Percentiles rank a stretch among this genome's conserved stretches.
These are phyloP conservation scores for Chenopodium suecicum DNA, from an alignment of 148 eudicot species.

Conservation along the genomic window DNA sequence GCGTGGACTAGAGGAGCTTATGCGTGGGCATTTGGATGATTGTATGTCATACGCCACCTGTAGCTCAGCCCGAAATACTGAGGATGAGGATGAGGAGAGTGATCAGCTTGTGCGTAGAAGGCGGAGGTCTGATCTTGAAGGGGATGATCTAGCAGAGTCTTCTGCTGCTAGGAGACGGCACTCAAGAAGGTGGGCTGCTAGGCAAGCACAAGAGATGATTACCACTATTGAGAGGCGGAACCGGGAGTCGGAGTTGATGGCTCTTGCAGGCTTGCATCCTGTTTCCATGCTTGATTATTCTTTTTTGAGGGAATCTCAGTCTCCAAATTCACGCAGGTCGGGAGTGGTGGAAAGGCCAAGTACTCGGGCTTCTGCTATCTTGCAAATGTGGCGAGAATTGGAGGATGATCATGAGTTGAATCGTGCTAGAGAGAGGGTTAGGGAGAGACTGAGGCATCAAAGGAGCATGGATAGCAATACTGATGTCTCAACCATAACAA, in stretches of 20 bases:
- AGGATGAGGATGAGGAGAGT: constrained; percentile 77
- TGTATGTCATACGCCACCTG: constrained; percentile 87
- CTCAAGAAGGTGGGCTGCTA: constrained; percentile 88
- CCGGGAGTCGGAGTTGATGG: constrained; percentile 92
- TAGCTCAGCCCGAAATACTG: constrained; percentile 66
- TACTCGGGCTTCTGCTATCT: constrained; percentile 68
- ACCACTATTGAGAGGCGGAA: constrained; percentile 94
- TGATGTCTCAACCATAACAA: constrained; percentile 53
- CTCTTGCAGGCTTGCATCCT: constrained; percentile 88
- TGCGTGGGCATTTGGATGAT: constrained; percentile 81
- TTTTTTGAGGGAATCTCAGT: constrained; percentile 79
- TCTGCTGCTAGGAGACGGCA: constrained; percentile 94
- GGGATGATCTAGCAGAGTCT: constrained; percentile 92
- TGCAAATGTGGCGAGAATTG: constrained; percentile 98
- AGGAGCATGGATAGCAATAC: constrained; percentile 59
- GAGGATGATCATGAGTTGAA: constrained; percentile 77
- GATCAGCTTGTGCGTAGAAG: constrained; percentile 87
- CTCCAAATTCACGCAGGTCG: constrained; percentile 72
- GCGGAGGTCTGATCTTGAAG: constrained; percentile 86
- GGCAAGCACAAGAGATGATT: constrained; percentile 95
- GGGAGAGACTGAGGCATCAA: constrained; percentile 71
- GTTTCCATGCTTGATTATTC: constrained; percentile 98
- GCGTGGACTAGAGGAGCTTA: constrained; percentile 73
- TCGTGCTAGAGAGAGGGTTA: constrained; percentile 72
- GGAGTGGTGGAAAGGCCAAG: constrained; percentile 69